Evolutionary conservation across 1,139 yeast species (phyloP).

Genomic region (Pichia sp.): DNA sequence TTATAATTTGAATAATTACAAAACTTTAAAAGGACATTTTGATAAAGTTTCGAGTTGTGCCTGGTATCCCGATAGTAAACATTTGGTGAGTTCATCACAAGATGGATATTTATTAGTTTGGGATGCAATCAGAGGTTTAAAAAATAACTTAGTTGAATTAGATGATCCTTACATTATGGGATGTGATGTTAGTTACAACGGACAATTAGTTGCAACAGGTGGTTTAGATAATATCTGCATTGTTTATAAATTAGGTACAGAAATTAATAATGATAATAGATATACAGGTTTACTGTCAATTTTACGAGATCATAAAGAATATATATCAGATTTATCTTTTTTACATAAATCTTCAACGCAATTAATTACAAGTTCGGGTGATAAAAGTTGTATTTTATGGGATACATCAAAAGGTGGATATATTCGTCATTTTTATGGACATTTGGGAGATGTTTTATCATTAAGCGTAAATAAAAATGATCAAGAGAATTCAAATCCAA

Average conservation of each 20-base stretch:
- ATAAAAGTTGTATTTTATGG: slow-evolving; percentile 78
- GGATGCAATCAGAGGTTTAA: slow-evolving; percentile 73
- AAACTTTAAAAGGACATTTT: slow-evolving; percentile 62
- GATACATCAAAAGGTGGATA: slow-evolving; percentile 59
- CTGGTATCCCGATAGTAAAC: slow-evolving; percentile 60
- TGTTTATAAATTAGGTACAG: slow-evolving; percentile 41
- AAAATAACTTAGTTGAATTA: slow-evolving; percentile 61
- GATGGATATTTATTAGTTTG: slow-evolving; percentile 83
- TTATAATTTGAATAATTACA: slow-evolving; percentile 30
- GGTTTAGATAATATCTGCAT: slow-evolving; percentile 80
- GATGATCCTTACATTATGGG: slow-evolving; percentile 76
- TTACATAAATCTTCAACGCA: slow-evolving; percentile 41
- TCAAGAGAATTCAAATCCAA: slow-evolving; percentile 13
- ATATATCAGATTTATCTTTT: slow-evolving; percentile 71
- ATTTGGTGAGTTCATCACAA: slow-evolving; percentile 69
- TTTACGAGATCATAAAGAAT: slow-evolving; percentile 77
- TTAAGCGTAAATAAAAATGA: slow-evolving; percentile 33
- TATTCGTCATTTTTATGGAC: slow-evolving; percentile 59
- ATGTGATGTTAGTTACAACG: slow-evolving; percentile 67
- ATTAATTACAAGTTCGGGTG: slow-evolving; percentile 76
- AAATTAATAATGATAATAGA: slow-evolving; percentile 10
- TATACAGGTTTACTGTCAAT: slow-evolving; percentile 39
- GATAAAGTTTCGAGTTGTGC: slow-evolving; percentile 64
- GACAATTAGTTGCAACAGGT: slow-evolving; percentile 65
- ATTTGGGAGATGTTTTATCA: slow-evolving; percentile 73